phyloP scores from a whole-genome alignment of 192 early-diverging fungal species.

The Coemansia asiatica region DNA sequence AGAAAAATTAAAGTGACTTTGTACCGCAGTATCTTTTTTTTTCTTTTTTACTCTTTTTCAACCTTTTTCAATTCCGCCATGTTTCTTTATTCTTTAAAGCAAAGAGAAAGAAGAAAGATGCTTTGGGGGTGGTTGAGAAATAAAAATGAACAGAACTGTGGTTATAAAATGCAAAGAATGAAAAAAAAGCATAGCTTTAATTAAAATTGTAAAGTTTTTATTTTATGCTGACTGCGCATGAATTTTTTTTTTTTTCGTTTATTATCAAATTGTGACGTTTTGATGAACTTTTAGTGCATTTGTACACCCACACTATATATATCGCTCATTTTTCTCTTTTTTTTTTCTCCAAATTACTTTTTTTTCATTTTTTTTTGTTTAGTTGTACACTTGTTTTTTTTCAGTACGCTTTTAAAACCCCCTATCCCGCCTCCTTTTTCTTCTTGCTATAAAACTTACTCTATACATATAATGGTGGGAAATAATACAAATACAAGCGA shows the following conservation, averaged over 20 bases:
- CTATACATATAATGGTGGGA: background rate
- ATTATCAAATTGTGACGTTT: background rate
- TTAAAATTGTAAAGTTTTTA: too few species aligned
- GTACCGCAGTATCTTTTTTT: background rate
- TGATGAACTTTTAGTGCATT: too few species aligned
- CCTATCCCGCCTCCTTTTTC: background rate
- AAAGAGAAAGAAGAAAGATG: background rate
- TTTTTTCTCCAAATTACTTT: too few species aligned
- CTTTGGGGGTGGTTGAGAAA: background rate
- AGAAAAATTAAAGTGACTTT: background rate
- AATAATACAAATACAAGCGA: constrained; percentile 21
- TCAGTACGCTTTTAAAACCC: too few species aligned
- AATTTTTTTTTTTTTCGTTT: background rate
- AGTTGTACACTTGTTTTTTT: background rate
- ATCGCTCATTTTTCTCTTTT: too few species aligned
- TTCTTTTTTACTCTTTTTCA: too few species aligned
- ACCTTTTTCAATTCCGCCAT: too few species aligned
- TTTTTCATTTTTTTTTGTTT: background rate
- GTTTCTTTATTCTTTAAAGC: background rate
- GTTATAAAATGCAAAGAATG: background rate
- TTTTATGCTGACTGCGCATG: background rate
- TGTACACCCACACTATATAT: too few species aligned
- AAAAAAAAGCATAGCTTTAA: too few species aligned
- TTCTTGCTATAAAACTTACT: background rate
- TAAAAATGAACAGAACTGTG: too few species aligned